A percentile compares a stretch with the other conserved stretches of the same genome.
Evolutionary conservation across 1,284 basidiomycete species (phyloP).

Genomic region (Testicularia cyperi): DNA sequence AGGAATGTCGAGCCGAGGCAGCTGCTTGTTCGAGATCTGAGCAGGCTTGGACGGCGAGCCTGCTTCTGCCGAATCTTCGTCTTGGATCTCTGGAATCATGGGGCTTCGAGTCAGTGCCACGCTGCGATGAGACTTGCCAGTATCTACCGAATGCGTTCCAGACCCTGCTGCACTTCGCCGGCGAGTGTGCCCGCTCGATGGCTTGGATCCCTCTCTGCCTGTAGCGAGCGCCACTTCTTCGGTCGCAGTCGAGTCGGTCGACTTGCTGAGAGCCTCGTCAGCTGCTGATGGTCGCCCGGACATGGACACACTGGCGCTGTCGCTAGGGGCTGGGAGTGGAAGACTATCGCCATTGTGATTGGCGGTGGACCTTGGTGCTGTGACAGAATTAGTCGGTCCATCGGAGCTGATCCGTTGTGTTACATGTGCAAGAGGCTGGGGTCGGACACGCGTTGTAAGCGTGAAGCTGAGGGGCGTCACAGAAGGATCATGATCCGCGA

Average conservation of each 20-base stretch:
- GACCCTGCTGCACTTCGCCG: slow-evolving; percentile 29
- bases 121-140: slow-evolving; percentile 1
- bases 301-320: not conserved
- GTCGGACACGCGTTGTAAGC: slow-evolving; percentile 18
- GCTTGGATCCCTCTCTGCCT: slow-evolving; percentile 14
- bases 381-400: not conserved
- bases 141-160: slow-evolving; percentile 5
- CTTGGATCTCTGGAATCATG: slow-evolving; percentile 13
- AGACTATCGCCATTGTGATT: not conserved
- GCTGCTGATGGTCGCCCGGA: too few species aligned
- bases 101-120: slow-evolving; percentile 8
- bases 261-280: too few species aligned
- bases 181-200: slow-evolving; percentile 11
- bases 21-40: not conserved
- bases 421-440: slow-evolving; percentile 1
- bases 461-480: slow-evolving; percentile 36
- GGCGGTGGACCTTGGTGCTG: not conserved
- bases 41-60: not conserved
- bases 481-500: slow-evolving; percentile 10
- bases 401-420: not conserved
- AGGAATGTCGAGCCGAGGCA: slow-evolving; percentile 9
- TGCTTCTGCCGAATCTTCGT: slow-evolving; percentile 1
- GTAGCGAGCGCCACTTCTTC: slow-evolving; percentile 18
- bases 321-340: not conserved
- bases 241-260: not conserved